These are phyloP conservation scores for Termitomyces sp. DNA, from an alignment of 768 basidiomycete genomes.

Conservation along the genomic window DNA sequence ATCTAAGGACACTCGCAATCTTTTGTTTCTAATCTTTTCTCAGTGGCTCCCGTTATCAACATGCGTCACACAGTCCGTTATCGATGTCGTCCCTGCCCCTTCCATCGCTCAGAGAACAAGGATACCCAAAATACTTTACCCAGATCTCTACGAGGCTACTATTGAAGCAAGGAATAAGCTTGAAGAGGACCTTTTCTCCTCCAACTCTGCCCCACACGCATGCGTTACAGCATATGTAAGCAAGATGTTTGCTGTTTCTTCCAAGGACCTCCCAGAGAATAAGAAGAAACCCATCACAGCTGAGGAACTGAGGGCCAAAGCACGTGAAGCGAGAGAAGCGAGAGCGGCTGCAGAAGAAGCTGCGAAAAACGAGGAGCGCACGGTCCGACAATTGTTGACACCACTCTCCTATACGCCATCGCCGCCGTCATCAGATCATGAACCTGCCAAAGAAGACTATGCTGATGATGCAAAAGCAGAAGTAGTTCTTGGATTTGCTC, in stretches of 20 bases:
- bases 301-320: slow-evolving; percentile 74
- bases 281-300: slow-evolving; percentile 72
- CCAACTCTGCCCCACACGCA: slow-evolving; percentile 51
- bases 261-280: slow-evolving; percentile 78
- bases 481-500: slow-evolving; percentile 84
- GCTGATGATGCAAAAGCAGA: slow-evolving; percentile 54
- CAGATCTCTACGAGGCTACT: slow-evolving; percentile 57
- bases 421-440: slow-evolving; percentile 3
- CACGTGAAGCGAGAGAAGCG: slow-evolving; percentile 45
- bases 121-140: slow-evolving; percentile 89
- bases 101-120: slow-evolving; percentile 72
- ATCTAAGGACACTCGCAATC: slow-evolving; percentile 81
- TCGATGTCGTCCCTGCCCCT: slow-evolving; percentile 93
- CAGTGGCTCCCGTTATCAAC: slow-evolving; percentile 97
- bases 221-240: slow-evolving; percentile 84
- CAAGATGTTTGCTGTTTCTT: slow-evolving; percentile 96
- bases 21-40: slow-evolving; percentile 82
- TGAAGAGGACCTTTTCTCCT: slow-evolving; percentile 78
- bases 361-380: slow-evolving; percentile 8
- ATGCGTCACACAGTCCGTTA: slow-evolving; percentile 83
- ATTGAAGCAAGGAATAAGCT: slow-evolving; percentile 68
- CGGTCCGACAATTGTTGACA: not conserved
- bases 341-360: slow-evolving; percentile 18
- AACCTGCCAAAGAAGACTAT: slow-evolving; percentile 12
- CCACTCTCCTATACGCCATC: slow-evolving; percentile 9